phyloP scores from a whole-genome alignment of 768 basidiomycete genomes.

The Amanita muscaria region DNA sequence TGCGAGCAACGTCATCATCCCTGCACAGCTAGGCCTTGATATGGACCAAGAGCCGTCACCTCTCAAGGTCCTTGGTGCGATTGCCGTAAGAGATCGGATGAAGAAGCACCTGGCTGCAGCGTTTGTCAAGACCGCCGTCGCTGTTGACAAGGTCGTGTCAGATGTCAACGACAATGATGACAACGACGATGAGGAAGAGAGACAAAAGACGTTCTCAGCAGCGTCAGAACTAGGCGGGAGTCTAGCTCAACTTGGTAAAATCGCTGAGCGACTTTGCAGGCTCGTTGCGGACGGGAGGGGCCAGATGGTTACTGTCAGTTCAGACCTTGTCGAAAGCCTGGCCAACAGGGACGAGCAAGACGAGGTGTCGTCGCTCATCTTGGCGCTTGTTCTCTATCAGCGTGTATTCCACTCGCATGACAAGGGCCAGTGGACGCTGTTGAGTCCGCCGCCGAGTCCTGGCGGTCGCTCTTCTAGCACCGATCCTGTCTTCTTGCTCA shows the following conservation, averaged over 20 bases:
- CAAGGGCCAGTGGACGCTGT: conserved; percentile 26
- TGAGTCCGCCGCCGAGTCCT: conserved; percentile 57
- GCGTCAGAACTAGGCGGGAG: conserved; percentile 57
- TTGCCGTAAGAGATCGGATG: conserved; percentile 42
- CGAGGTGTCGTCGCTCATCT: conserved; percentile 32
- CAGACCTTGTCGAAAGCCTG: background rate
- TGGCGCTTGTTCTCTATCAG: conserved; percentile 52
- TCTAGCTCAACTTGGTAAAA: conserved; percentile 42
- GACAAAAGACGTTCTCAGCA: conserved; percentile 43
- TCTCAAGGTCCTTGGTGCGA: conserved; percentile 41
- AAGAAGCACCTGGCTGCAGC: conserved; percentile 42
- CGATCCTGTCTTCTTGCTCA: conserved; percentile 21
- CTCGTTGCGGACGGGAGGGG: conserved; percentile 19
- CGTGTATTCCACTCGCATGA: conserved; percentile 40
- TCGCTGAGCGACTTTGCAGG: conserved; percentile 51
- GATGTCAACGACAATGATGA: conserved; percentile 25
- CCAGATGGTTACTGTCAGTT: conserved; percentile 21
- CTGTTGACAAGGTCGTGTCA: conserved; percentile 19
- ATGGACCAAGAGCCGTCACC: conserved; percentile 23
- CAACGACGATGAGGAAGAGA: conserved; percentile 31
- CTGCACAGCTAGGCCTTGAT: conserved; percentile 7
- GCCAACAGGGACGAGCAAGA: conserved; percentile 9
- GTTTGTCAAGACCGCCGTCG: conserved; percentile 42
- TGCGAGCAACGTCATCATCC: conserved; percentile 6
- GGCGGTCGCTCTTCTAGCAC: conserved; percentile 8